Evolutionary conservation across 2,329 filamentous ascomycete genomes (phyloP), one percentile per base, ranked within the genome.

Genomic region (Xylariaceae sp.): DNA sequence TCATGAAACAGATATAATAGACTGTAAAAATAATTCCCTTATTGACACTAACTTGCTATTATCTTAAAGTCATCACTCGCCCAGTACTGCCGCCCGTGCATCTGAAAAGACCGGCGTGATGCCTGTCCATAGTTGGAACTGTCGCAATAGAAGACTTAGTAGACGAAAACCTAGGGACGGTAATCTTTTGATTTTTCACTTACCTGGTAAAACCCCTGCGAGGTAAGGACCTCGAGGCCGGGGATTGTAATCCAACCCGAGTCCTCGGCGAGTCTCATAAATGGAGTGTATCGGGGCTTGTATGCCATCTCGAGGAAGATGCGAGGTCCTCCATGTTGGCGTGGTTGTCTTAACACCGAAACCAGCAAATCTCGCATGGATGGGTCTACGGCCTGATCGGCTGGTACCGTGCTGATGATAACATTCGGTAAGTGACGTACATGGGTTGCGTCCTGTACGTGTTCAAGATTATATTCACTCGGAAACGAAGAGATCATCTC

Each of bases 301-400:
- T 99, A 99, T 2, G 94, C 93, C 92, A 99, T 96, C 72, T 99
- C 94, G 3, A 97, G 75, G 56, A 97, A 74, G 10, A 94, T 82
- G 16, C 82, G 81, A 21, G 73, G 73, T 5, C 72, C 72, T 45
- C 20, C 51, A 52, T 59, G 66, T 69, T 64, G 49, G 65, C 56
- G 65, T 70, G 59, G 63, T 69, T 71, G 72, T 53, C 76, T 74
- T n/a, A 85, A 68, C 27, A 85, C 65, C 13, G 77, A 72, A 4
- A 75, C 72, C 8, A 97, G 74, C 1, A 89, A 78, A 62, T 86
- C 83, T 18, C 82, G 80, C 72, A 96, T 86, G 9, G 73, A 75
- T 0, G 81, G 65, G 60, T 97, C 92, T 57, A 97, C 88, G 0
- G 92, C 88, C 57, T 82, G 82, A 72, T 97, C 91, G 0, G 90